Conservation (phyloP, 352 stramenopile species). For the Globisporangium cylindrosporum region DNA sequence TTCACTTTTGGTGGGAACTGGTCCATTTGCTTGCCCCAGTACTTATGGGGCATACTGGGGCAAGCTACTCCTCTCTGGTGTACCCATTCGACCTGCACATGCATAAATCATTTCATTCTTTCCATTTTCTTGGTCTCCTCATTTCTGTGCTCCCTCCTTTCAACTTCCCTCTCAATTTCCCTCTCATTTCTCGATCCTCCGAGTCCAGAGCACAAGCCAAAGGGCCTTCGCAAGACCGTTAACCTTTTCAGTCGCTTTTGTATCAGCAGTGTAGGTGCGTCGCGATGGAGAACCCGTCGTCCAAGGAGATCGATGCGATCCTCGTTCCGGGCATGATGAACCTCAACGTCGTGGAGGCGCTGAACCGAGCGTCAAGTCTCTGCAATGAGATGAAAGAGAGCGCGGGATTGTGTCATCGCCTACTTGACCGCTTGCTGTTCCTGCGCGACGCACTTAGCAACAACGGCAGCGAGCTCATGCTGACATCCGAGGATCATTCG, state of each 20-base stretch:
- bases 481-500: background rate
- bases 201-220: background rate
- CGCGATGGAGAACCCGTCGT: background rate
- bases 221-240: no score
- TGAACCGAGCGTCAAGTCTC: background rate
- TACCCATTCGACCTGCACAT: no score
- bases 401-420: background rate
- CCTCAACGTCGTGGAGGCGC: background rate
- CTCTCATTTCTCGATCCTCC: background rate
- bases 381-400: conserved; percentile 19
- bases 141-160: no score
- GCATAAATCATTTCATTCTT: no score
- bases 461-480: conserved; percentile 17
- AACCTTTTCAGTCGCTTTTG: background rate
- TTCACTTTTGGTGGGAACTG: no score
- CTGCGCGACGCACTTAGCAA: conserved; percentile 20
- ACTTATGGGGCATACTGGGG: no score
- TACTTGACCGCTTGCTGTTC: conserved; percentile 18
- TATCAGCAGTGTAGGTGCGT: background rate
- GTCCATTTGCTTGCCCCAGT: no score
- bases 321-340: conserved; percentile 9
- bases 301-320: background rate
- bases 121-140: no score
- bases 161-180: no score
- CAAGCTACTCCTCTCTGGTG: no score